phyloP scores from a whole-genome alignment of 2,329 filamentous ascomycete genomes.

The Elsinoe arachidis region DNA sequence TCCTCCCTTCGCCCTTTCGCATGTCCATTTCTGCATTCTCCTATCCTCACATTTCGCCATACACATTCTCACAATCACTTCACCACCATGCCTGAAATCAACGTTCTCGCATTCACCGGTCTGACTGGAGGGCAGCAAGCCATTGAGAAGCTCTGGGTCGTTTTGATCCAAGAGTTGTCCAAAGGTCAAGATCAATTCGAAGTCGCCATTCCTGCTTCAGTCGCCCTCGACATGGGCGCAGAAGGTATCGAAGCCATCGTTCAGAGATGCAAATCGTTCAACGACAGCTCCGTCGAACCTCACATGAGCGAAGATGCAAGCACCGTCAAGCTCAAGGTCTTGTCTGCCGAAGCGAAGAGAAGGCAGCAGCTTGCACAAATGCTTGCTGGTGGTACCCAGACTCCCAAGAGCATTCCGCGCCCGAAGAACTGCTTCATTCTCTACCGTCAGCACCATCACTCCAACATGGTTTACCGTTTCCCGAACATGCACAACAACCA shows the following conservation, averaged over 20 bases:
- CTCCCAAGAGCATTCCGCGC: slow-evolving; percentile 31
- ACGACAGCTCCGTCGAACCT: slow-evolving; percentile 11
- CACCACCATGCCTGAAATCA: not conserved
- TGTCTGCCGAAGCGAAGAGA: slow-evolving; percentile 11
- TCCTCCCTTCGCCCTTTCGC: not conserved
- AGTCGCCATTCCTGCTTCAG: not conserved
- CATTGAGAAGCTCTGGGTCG: slow-evolving; percentile 12
- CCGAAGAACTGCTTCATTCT: slow-evolving; percentile 40
- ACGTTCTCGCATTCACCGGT: not conserved
- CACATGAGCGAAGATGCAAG: not conserved
- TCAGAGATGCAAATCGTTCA: slow-evolving; percentile 13
- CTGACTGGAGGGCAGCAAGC: slow-evolving; percentile 2
- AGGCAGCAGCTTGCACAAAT: not conserved
- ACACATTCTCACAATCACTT: not conserved
- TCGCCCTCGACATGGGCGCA: slow-evolving; percentile 5
- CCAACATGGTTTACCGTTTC: slow-evolving; percentile 29
- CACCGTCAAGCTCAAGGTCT: slow-evolving; percentile 7
- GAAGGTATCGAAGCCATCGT: slow-evolving; percentile 12
- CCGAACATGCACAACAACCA: slow-evolving; percentile 38
- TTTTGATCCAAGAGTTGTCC: slow-evolving; percentile 4
- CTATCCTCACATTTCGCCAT: not conserved
- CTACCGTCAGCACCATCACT: slow-evolving; percentile 34
- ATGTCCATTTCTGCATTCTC: not conserved
- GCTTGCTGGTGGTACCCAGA: not conserved
- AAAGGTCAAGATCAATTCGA: not conserved